Base-by-base conservation (phyloP, 495 filamentous ascomycete genomes). In the Penicillium dipodomyicola region DNA sequence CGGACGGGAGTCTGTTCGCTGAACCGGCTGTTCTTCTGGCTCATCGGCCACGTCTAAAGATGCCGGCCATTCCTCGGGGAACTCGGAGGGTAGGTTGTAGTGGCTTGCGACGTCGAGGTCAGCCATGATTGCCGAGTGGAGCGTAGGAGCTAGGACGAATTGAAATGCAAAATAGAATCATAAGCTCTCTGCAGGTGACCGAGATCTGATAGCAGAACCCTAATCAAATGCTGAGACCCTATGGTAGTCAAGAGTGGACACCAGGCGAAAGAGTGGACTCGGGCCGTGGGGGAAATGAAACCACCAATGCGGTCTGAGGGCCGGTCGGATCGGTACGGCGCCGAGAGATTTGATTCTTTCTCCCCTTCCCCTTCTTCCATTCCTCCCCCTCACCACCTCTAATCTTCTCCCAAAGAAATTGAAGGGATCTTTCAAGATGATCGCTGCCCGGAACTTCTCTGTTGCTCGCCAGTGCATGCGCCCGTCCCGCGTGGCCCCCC, bases 51-150 rank as follows among this genome's bases (percentile, higher is more conserved):
- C 78, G 60, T 92, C 86, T 63, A 92, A 87, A 63, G 92, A 87
- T 19, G 84, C 77, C 0, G 95, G 92, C 92, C 92, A 97, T 72
- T 87, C 77, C n/a, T 84, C 79, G 15, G 92, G 95, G 67, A 83
- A 93, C 33, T 88, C 81, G 17, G 83, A 88, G 6, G 85, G 79
- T 25, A 98, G 82, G 66, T 92, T 89, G 76, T 97, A 98, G 75
- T 96, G 87, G 52, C 89, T 91, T 45, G 92, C 84, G 42, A 98
- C 83, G 15, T 83, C 87, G 25, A 85, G 78, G 68, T 96, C 87
- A 50, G 84, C 80, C 80, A 80, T 84, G 49, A 41, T 67, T 58
- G 49, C 40, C 43, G 43, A 41, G 37, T 20, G 40, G 51, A 46
- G 56, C 42, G 46, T 47, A 57, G 61, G 54, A 49, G 51, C 51